Evolutionary conservation across 306 rosid species (phyloP), one percentile per base, ranked within the genome.

Genomic region (Acacia acuminata): DNA sequence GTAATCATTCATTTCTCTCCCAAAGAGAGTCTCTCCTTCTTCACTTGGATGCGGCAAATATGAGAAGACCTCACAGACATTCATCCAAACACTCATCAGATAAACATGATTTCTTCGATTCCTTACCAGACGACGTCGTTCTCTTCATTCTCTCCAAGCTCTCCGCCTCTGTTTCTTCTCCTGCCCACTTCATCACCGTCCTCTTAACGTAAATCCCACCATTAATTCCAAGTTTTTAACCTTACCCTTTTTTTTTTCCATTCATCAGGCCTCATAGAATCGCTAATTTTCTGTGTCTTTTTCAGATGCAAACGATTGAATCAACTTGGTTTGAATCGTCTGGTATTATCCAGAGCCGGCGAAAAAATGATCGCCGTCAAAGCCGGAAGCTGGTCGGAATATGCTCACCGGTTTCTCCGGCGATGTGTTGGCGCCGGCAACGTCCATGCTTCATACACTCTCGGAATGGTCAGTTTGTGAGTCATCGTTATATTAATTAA

Each of bases 401-500:
- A 68, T 4, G 85, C 90, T 73, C 97, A 93, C 84, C 74, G 86
- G 9, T 96, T 96, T 65, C 84, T 96, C 50, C 90, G 72, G 77
- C 88, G 45, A 27, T 96, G 98, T 55, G 92, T 77, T 15, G 53
- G 32, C 86, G 93, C 96, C 72, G 99, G 99, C 42, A 95, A 84
- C 92, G 61, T 79, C 2, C 94, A 96, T 51, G 99, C 99, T 11
- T 86, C 83, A 36, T 93, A 89, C 71, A 91, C 92, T 83, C 99
- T 96, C 56, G 99, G 99, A 84, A 96, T 96, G 99, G 99, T 96
- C 1, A 86, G 97, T 78, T 10, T 40, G 22, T 19, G 47, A 9
- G 44, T 6, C 42, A 38, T 38, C 8, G 42, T 38, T 38, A 5
- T 38, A 38, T 38, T 10, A 5, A 38, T 36, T 25, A 36, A 10